Conservation (phyloP, 176 grass and related monocot genomes). For the Sorghum bicolor region DNA sequence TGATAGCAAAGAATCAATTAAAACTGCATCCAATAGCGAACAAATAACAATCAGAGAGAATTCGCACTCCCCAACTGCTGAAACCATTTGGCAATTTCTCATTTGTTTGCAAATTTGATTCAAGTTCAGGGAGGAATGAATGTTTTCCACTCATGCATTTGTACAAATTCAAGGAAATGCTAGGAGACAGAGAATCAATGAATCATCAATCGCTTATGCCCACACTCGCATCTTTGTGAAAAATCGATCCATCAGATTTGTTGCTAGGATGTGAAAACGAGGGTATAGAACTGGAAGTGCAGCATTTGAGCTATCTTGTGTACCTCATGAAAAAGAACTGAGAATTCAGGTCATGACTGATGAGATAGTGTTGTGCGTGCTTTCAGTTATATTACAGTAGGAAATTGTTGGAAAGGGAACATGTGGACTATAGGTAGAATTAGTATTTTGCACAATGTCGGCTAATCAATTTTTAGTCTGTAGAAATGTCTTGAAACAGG, state of each 20-base stretch:
- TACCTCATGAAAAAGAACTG: slow-evolving; percentile 51
- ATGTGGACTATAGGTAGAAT: neutral
- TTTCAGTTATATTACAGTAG: neutral
- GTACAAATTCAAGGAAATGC: too few species aligned
- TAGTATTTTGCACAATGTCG: too few species aligned
- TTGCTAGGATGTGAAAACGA: neutral
- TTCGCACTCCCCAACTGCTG: too few species aligned
- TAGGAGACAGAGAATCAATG: too few species aligned
- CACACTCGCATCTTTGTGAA: neutral
- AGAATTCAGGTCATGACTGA: neutral
- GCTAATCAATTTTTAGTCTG: neutral
- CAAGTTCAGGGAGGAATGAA: too few species aligned
- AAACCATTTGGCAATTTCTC: too few species aligned
- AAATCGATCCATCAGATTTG: neutral
- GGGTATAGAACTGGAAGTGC: slow-evolving; percentile 15
- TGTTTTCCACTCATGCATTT: too few species aligned
- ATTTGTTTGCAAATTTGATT: too few species aligned
- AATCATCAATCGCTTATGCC: too few species aligned
- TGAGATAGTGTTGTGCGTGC: neutral
- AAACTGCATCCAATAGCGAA: too few species aligned
- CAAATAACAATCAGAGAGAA: too few species aligned
- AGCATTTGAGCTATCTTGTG: slow-evolving; percentile 62
- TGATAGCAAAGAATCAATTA: too few species aligned
- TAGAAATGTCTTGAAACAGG: neutral
- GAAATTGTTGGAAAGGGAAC: neutral